Base-by-base conservation (phyloP, 2,329 filamentous ascomycete species). In the Cryphonectria japonica region DNA sequence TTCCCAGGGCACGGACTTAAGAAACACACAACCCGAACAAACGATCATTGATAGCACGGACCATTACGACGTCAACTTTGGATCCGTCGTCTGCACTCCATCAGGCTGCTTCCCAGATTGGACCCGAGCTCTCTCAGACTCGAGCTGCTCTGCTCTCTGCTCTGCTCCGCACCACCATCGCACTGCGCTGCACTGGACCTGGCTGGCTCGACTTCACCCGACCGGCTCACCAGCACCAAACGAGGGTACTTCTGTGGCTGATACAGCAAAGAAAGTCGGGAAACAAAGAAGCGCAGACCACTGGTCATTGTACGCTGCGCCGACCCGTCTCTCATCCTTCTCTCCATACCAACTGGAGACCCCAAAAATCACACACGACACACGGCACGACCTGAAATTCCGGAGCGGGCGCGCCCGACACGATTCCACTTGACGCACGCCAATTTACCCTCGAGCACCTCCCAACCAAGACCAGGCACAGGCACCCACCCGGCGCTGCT, bases 41-140 rank as follows among this genome's bases (percentile, higher is more conserved):
- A 26, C 29, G 43, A 50, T 50, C 46, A 50, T 32, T 66, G 43
- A 66, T 54, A 66, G 63, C 63, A 66, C 63, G 63, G 63, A 46
- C 63, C 63, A 66, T 22, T 46, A 50, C 32, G 46, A 66, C 46
- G 63, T 37, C 43, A 66, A 39, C 22, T 39, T 37, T 26, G 46
- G 43, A 54, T 37, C 52, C 62, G 26, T 22, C 29, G 3, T 2
- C 59, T 39, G 32, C 32, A n/a, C 34, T 61, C 59, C 16, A n/a
- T 32, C n/a, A 34, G 34, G 11, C 34, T 39, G 14, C 13, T 26
- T 26, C 19, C 57, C 29, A 9, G 32, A 6, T 32, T 39, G 32
- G 59, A 39, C n/a, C 22, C 3, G 34, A 22, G 57, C 8, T 26
- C 43, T 19, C 9, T 26, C n/a, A 29, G 26, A 29, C 8, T 19